Percentiles rank a stretch among this genome's conserved stretches.
Conservation (phyloP, 2,329 filamentous ascomycete genomes). For the Myriosclerotinia curreyana region DNA sequence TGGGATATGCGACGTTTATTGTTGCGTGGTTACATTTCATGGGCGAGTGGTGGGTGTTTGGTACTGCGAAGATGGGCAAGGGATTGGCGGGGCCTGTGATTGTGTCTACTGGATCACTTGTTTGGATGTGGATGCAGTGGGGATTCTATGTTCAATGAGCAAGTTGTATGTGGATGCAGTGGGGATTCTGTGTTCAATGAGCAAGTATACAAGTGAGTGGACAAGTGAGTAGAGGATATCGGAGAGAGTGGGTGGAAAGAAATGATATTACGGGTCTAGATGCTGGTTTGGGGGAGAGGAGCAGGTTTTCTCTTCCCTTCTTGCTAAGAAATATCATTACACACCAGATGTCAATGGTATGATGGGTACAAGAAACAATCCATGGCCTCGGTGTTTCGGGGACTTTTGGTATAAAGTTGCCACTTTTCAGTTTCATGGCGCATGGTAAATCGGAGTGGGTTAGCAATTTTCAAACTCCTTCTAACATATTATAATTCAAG, state of each 20-base stretch:
- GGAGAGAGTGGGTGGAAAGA: neutral
- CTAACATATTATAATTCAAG: neutral
- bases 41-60: conserved; percentile 77
- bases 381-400: too few species aligned
- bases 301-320: neutral
- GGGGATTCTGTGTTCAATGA: conserved; percentile 60
- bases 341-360: too few species aligned
- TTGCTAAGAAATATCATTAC: too few species aligned
- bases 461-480: neutral
- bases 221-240: neutral
- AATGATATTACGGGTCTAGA: neutral
- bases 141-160: conserved; percentile 57
- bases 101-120: conserved; percentile 47
- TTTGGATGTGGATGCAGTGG: conserved; percentile 67
- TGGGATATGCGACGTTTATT: conserved; percentile 61
- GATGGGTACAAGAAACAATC: too few species aligned
- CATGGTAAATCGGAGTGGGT: too few species aligned
- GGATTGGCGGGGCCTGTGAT: conserved; percentile 56
- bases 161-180: conserved; percentile 64
- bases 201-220: neutral
- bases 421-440: too few species aligned
- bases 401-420: too few species aligned
- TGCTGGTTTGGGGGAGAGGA: neutral
- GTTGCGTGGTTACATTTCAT: conserved; percentile 57
- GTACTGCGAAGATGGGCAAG: conserved; percentile 63